Base-by-base conservation (phyloP, 148 eudicot genomes). In the Vaccinium corymbosum region DNA sequence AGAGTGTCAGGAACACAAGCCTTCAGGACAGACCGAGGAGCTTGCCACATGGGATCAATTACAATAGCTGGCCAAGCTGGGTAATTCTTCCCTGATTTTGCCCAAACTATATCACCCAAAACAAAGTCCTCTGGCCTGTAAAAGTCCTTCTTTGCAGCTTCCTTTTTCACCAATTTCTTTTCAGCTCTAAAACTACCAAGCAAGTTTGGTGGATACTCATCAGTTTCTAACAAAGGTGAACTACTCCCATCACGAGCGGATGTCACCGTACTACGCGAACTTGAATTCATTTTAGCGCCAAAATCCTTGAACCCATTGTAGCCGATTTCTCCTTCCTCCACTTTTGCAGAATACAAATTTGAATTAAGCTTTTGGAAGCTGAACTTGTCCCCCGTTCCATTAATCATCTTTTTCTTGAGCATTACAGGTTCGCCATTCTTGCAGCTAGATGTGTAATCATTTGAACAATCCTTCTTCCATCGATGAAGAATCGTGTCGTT, bases 11-110 rank as follows among this genome's bases (percentile, higher is more conserved):
- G 90, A 61, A 93, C 87, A 83, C 92, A 89, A 59, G 91, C 91
- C 22, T 87, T 90, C 85, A 88, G 81, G 76, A 93, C 92, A 15
- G 88, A 83, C 82, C 90, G 88, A 6, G 95, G 95, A 13, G 93
- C 95, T 89, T 93, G 86, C 83, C 86, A 42, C 87, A 89, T 84
- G 14, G 95, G 95, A 81, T 91, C 91, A 85, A 93, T 90, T 29
- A 93, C 91, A 82, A 93, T 87, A 72, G 89, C 93, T 32, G 95
- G 95, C 95, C 95, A 93, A 82, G 95, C 92, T 53, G 95, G 95
- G 66, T 83, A 89, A 77, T 90, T 90, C 89, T 90, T 93, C 86
- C 95, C 93, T 29, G 92, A 91, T 75, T 91, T 93, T 11, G 95
- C 95, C 95, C 95, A 93, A 27, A 91, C 92, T 57, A 93, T 86